Evolutionary conservation across 2,329 filamentous ascomycete genomes (phyloP).

Genomic region (Nannizziopsis arthrosporioides): DNA sequence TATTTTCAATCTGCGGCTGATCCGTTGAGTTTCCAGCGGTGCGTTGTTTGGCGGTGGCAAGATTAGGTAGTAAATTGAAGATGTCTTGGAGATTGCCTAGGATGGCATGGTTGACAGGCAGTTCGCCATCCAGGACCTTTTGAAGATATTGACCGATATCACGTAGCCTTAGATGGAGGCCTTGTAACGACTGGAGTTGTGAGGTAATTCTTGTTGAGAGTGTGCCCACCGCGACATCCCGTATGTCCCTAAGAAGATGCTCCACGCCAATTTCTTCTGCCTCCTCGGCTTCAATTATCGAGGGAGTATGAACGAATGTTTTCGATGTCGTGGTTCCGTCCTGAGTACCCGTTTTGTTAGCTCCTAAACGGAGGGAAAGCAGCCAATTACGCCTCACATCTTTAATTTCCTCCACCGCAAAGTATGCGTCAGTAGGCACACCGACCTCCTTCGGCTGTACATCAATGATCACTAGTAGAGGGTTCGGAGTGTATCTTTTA

Average conservation of each 20-base stretch:
- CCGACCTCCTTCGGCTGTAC: constrained; percentile 97
- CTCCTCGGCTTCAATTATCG: constrained; percentile 96
- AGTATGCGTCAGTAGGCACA: constrained; percentile 96
- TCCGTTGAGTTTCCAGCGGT: constrained; percentile 47
- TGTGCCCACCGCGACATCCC: constrained; percentile 93
- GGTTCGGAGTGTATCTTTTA: constrained; percentile 97
- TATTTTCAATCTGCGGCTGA: constrained; percentile 51
- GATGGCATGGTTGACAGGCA: constrained; percentile 95
- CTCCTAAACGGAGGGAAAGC: not conserved
- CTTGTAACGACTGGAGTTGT: constrained; percentile 93
- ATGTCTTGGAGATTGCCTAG: constrained; percentile 97
- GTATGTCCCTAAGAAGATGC: constrained; percentile 92
- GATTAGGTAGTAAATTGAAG: constrained; percentile 94
- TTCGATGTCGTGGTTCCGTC: constrained; percentile 93
- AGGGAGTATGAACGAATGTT: constrained; percentile 97
- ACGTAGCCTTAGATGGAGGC: constrained; percentile 81
- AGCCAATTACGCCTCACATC: constrained; percentile 53
- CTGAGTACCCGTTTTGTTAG: constrained; percentile 36
- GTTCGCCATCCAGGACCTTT: constrained; percentile 83
- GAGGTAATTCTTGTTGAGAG: constrained; percentile 94
- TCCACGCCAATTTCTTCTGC: constrained; percentile 98
- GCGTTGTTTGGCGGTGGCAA: constrained; percentile 58
- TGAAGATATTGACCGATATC: constrained; percentile 93
- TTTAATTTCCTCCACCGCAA: constrained; percentile 98
- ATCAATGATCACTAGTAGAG: constrained; percentile 92